Evolutionary conservation across 78 protist species (phyloP).

Genomic region (Creolimax fragrantissima): DNA sequence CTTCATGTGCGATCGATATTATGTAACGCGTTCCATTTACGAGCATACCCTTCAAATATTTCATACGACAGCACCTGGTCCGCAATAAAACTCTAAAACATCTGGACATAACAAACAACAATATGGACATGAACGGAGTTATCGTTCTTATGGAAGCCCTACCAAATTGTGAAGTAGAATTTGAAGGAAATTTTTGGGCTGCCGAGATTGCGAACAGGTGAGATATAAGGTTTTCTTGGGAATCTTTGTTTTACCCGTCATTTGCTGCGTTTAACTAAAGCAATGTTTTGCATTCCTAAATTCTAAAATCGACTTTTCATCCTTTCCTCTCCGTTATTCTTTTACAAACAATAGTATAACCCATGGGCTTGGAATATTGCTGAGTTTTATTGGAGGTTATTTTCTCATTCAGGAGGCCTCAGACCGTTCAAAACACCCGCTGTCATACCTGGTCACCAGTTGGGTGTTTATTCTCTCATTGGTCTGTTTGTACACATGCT

Average conservation of each 20-base stretch:
- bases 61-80: neutral
- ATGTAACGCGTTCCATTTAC: too few species aligned
- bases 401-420: neutral
- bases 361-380: slow-evolving; percentile 6
- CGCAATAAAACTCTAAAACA: neutral
- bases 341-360: neutral
- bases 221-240: neutral
- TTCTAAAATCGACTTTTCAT: too few species aligned
- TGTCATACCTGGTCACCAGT: neutral
- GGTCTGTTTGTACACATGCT: neutral
- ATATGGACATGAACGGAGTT: neutral
- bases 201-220: neutral
- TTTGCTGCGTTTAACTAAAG: neutral
- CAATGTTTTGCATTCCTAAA: neutral
- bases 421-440: neutral
- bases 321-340: too few species aligned
- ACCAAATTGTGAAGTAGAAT: neutral
- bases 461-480: neutral
- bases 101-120: neutral
- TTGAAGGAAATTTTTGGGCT: neutral
- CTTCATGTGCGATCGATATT: too few species aligned
- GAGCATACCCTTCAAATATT: too few species aligned
- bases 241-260: neutral
- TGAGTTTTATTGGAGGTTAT: neutral
- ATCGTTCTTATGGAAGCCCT: neutral